A percentile compares a stretch with the other conserved stretches of the same genome.
phyloP scores from a whole-genome alignment of 495 filamentous ascomycete species.

The Penicillium ochrochloron region DNA sequence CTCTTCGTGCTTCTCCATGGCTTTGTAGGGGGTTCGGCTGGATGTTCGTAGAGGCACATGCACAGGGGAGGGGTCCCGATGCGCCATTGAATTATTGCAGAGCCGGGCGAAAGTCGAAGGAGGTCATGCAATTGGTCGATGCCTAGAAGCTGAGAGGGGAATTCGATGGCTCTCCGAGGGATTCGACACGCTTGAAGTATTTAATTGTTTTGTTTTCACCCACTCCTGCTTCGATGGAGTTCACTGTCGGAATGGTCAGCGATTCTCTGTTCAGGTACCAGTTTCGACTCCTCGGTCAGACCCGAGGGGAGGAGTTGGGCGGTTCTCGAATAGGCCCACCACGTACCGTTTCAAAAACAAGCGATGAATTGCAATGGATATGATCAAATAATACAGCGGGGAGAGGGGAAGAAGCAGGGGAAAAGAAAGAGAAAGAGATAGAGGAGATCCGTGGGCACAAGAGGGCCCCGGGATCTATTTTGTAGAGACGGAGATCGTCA shows the following conservation, averaged over 20 bases:
- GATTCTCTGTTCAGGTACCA: slow-evolving; percentile 1
- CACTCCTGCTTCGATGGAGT: slow-evolving; percentile 6
- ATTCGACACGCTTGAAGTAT: background rate
- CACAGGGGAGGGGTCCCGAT: slow-evolving; percentile 28
- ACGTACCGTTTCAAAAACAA: slow-evolving; percentile 7
- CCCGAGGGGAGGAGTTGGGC: background rate
- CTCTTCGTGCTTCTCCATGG: slow-evolving; percentile 30
- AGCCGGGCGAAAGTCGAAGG: slow-evolving; percentile 3
- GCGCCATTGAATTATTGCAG: slow-evolving; percentile 21
- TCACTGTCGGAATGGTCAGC: slow-evolving; percentile 15
- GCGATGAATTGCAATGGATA: background rate
- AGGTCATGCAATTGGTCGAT: background rate
- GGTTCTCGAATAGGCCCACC: slow-evolving; percentile 12
- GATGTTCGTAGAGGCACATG: slow-evolving; percentile 41
- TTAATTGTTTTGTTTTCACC: background rate
- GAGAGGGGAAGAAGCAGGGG: background rate
- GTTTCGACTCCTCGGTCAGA: background rate
- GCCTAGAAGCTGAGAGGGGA: background rate
- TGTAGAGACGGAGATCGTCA: slow-evolving; percentile 15
- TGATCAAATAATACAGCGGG: background rate
- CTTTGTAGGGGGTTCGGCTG: slow-evolving; percentile 30
- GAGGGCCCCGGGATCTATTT: slow-evolving; percentile 17
- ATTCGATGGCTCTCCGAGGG: background rate
- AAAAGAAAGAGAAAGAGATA: background rate
- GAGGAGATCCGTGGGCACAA: background rate